Evolutionary conservation across 805 yeast genomes (phyloP).

Genomic region (Scheffersomyces lignosus): DNA sequence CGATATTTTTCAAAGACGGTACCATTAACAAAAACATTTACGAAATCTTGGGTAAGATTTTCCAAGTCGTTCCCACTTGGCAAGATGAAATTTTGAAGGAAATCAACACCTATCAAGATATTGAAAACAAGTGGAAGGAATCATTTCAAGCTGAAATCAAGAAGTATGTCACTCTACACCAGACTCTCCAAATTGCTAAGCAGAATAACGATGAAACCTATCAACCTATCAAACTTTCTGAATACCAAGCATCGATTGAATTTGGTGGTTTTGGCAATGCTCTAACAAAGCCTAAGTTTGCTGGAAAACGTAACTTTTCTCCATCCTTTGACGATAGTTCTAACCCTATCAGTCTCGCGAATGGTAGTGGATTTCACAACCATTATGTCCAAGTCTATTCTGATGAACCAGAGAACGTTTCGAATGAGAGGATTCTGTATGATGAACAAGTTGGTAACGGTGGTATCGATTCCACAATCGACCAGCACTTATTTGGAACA

Average conservation of each 20-base stretch:
- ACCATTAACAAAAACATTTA: conserved; percentile 22
- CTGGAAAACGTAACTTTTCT: conserved; percentile 11
- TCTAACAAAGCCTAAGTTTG: conserved; percentile 14
- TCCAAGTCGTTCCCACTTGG: conserved; percentile 36
- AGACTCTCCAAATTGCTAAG: conserved; percentile 29
- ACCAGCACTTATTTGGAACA: not conserved
- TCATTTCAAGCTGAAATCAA: conserved; percentile 29
- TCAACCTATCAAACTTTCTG: conserved; percentile 31
- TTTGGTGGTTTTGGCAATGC: conserved; percentile 40
- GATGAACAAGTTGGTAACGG: too few species aligned
- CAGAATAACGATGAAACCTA: conserved; percentile 23
- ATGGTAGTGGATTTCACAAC: conserved; percentile 4
- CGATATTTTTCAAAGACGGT: conserved; percentile 33
- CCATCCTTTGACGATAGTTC: conserved; percentile 10
- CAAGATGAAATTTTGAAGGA: conserved; percentile 28
- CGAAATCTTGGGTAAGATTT: conserved; percentile 26
- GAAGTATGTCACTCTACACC: conserved; percentile 26
- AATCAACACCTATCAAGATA: conserved; percentile 19
- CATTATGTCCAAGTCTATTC: conserved; percentile 20
- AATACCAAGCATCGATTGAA: conserved; percentile 37
- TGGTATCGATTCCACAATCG: conserved; percentile 1
- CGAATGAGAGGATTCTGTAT: too few species aligned
- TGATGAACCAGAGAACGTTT: conserved; percentile 5
- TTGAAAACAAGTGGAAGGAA: conserved; percentile 32
- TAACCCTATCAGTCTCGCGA: conserved; percentile 1